Percentiles rank a stretch among this genome's conserved stretches.
These are phyloP conservation scores for Ogataea henricii DNA, from an alignment of 805 yeast genomes.

Conservation along the genomic window DNA sequence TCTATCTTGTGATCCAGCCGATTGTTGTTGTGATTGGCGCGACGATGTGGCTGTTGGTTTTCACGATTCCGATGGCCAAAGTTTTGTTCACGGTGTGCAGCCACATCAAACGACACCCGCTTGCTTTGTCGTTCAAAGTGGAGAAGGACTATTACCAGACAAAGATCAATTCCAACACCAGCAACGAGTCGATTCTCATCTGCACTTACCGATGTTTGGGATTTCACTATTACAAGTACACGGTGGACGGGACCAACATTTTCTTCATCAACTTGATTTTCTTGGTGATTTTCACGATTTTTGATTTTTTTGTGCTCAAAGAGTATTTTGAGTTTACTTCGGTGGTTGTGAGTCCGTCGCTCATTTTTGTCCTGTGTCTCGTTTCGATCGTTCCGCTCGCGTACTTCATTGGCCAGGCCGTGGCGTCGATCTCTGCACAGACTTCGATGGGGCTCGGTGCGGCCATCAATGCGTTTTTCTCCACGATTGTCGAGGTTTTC, in stretches of 20 bases:
- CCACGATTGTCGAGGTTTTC: conserved; percentile 92
- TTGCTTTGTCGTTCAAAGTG: conserved; percentile 75
- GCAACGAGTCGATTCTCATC: conserved; percentile 64
- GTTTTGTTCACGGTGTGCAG: conserved; percentile 65
- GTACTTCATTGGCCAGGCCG: conserved; percentile 97
- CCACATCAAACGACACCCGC: conserved; percentile 87
- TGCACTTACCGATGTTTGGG: conserved; percentile 95
- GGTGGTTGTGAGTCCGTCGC: conserved; percentile 59
- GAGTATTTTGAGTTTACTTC: conserved; percentile 41
- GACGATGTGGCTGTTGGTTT: conserved; percentile 78
- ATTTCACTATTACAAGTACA: conserved; percentile 89
- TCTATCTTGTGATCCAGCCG: conserved; percentile 73
- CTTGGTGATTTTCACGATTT: conserved; percentile 78
- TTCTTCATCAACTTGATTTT: conserved; percentile 83
- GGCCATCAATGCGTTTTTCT: conserved; percentile 94
- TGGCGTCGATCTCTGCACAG: conserved; percentile 98
- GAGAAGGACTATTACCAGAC: conserved; percentile 52
- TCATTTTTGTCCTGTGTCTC: conserved; percentile 74
- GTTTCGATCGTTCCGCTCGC: conserved; percentile 91
- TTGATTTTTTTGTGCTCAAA: conserved; percentile 69
- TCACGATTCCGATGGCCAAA: conserved; percentile 93
- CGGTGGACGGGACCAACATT: conserved; percentile 94
- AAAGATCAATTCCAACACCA: conserved; percentile 30
- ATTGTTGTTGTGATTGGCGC: conserved; percentile 54
- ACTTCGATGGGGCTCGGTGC: conserved; percentile 99